phyloP scores from a whole-genome alignment of 1,139 yeast species.

The Starmera stellimalicola region DNA sequence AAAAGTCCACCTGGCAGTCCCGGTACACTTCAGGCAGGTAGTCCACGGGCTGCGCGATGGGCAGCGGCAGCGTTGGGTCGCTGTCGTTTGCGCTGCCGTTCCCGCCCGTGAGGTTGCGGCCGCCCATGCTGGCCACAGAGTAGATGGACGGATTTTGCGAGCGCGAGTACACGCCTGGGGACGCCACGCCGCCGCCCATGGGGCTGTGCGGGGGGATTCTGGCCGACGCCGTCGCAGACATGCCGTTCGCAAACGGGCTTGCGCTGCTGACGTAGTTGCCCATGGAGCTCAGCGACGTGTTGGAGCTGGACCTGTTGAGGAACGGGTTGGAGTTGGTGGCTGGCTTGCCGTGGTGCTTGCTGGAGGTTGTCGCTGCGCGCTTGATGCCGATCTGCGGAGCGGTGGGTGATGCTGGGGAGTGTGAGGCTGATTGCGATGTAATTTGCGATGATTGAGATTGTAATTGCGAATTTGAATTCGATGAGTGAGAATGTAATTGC shows the following conservation, averaged over 20 bases:
- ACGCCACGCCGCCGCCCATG: too few relatives aligned
- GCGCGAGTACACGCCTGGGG: too few relatives aligned
- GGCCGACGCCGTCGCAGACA: too few relatives aligned
- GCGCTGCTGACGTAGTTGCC: too few relatives aligned
- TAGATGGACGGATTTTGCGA: conserved; percentile 16
- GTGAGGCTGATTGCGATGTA: neutral
- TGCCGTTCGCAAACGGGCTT: too few relatives aligned
- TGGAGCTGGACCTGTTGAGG: neutral
- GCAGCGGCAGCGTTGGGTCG: conserved; percentile 44
- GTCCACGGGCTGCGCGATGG: conserved; percentile 62
- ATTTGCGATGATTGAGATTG: too few relatives aligned
- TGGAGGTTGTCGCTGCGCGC: neutral
- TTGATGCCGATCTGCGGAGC: too few relatives aligned
- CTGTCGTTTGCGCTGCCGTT: conserved; percentile 24
- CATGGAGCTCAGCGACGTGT: neutral
- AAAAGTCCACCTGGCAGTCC: conserved; percentile 40
- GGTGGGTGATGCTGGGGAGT: neutral
- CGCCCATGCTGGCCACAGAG: conserved; percentile 9
- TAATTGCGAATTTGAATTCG: too few relatives aligned
- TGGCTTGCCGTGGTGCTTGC: neutral
- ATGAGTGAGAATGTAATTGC: too few relatives aligned
- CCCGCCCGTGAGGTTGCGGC: conserved; percentile 9
- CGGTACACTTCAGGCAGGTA: conserved; percentile 46
- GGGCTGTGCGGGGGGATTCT: too few relatives aligned
- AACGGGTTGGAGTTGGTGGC: neutral